Evolutionary conservation across 1,139 yeast genomes (phyloP).

Genomic region (Protomyces macrosporus): DNA sequence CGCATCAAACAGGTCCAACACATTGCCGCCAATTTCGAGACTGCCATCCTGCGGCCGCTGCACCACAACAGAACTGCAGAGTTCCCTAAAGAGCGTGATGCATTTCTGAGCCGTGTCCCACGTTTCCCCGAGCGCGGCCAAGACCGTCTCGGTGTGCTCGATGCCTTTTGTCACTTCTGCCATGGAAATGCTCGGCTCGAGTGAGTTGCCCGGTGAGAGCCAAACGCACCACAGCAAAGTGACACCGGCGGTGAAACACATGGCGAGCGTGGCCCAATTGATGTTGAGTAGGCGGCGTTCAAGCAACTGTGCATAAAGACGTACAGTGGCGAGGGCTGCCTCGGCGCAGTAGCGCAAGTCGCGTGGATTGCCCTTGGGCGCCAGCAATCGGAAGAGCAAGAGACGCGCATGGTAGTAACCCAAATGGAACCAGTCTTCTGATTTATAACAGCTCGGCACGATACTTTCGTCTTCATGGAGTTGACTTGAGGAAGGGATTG

Average conservation of each 20-base stretch:
- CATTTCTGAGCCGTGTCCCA: conserved; percentile 31
- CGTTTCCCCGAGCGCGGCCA: conserved; percentile 29
- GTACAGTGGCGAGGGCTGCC: conserved; percentile 29
- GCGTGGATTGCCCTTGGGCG: conserved; percentile 27
- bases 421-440: conserved; percentile 29
- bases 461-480: conserved; percentile 24
- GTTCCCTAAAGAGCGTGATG: conserved; percentile 1
- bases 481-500: conserved; percentile 24
- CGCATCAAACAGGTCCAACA: conserved; percentile 10
- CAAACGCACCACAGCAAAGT: conserved; percentile 29
- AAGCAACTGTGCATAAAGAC: conserved; percentile 24
- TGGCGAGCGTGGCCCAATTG: conserved; percentile 29
- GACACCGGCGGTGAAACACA: conserved; percentile 29
- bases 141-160: conserved; percentile 21
- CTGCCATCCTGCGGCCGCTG: conserved; percentile 6
- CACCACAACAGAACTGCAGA: conserved; percentile 12
- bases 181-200: conserved; percentile 16
- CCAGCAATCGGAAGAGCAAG: conserved; percentile 28
- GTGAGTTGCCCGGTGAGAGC: conserved; percentile 21
- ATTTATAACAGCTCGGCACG: conserved; percentile 26
- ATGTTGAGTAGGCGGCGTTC: conserved; percentile 27
- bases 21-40: conserved; percentile 10
- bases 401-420: conserved; percentile 29
- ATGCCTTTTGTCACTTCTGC: conserved; percentile 25
- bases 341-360: conserved; percentile 27